Evolutionary conservation across 2,329 filamentous ascomycete genomes (phyloP), one percentile per base, ranked within the genome.

Genomic region (Clathrospora elynae): DNA sequence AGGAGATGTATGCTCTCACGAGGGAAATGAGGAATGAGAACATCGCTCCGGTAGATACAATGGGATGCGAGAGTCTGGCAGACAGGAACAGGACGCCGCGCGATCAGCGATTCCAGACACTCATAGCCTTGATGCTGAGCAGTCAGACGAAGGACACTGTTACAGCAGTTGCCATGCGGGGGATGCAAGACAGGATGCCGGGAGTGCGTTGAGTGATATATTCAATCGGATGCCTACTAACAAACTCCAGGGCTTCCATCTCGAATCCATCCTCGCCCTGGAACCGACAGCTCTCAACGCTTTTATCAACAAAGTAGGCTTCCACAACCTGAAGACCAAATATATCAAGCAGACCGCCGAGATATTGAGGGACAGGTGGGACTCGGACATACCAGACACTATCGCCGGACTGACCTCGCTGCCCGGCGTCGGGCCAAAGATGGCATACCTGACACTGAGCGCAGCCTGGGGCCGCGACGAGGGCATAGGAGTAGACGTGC

Each of bases 141-240:
- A 90, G 86, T 35, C 91, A 96, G 74, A 96, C 91, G 7, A 95
- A 95, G 67, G 91, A 96, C 70, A 93, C 90, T 1, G 88, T 92
- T 42, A 96, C 88, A 16, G 87, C 90, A 0, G 86, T 83, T 10
- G 90, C 87, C 5, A 95, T 96, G 85, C 79, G 78, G 60, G 81
- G 83, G 14, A 76, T 96, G 47, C 87, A 95, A 71, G 83, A 82
- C 4, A 84, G 89, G 59, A 81, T 96, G 25, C 79, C 70, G 6
- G 75, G 76, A n/a, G 67, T 69, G 58, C n/a, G 55, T 45, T 14
- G 4, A 24, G 12, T 2, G 2, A 6, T 12, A 4, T 4, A 11
- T 25, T n/a, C 22, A 6, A n/a, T n/a, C n/a, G n/a, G n/a, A n/a
- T n/a, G n/a, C n/a, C 8, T 31, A 9, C 32, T 46, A 26, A 42